Base-by-base conservation (phyloP, 1,284 basidiomycete genomes). In the Wolfiporia cocos region DNA sequence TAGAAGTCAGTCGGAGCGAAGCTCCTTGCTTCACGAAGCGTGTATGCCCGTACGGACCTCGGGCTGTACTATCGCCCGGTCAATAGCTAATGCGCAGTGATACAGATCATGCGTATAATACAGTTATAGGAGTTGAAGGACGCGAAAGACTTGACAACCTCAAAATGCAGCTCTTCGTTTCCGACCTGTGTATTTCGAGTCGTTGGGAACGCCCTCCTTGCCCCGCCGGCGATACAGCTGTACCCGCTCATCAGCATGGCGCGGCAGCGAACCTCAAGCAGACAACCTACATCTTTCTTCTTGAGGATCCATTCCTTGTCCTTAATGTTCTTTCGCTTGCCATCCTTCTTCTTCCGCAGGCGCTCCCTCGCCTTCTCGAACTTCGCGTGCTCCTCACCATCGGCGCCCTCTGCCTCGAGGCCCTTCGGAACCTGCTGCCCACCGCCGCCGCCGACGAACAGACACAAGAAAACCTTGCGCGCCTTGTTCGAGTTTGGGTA, bases 401-500 rank as follows among this genome's bases (percentile, higher is more conserved):
- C 63, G 33, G 65, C 71, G 39, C 71, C 81, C 37, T 86, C 83
- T 5, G 77, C 84, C 50, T 87, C 79, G 24, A 92, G 61, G 2
- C 84, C 90, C 57, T 75, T 68, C 20, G 87, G 91, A 10, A 92
- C 59, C 58, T 84, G 78, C 38, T 77, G 75, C 4, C 66, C 66
- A 11, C 75, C 74, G 0, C 80, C 79, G n/a, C 79, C 73, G 9
- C 92, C 92, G 3, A 94, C 87, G 62, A 88, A 88, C 45, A 96
- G 65, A 58, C 90, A 92, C 43, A 97, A 58, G 62, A 93, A 97
- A 49, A 95, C 86, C 64, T 97, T 97, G 55, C 78, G 81, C 26
- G 91, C 92, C 64, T 94, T 97, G 56, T 88, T 91, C 1, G 90
- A 94, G 65, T 97, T 96, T 3, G 93, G 94, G 64, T 92, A 97